Base-by-base conservation (phyloP, 2,329 filamentous ascomycete species). In the Scytalidium lignicola region DNA sequence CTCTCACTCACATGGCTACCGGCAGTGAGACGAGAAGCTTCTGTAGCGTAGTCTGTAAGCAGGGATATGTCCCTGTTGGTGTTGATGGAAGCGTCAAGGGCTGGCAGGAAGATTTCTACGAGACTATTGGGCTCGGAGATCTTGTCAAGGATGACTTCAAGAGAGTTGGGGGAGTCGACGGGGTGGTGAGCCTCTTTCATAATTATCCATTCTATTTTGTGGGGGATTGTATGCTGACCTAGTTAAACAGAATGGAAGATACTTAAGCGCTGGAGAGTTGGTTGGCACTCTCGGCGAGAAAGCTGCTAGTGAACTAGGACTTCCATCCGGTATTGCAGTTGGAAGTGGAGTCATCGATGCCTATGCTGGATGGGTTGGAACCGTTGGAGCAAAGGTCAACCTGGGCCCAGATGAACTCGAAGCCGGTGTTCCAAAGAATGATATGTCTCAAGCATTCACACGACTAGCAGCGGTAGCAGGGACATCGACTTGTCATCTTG, bases 341-440 rank as follows among this genome's bases (percentile, higher is more conserved):
- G 93, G 93, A 47, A 95, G 90, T 63, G 91, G 91, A 67, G 93
- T 99, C 55, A 99, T 99, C 63, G 93, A 99, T 67, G 93, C 93
- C 17, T 99, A 99, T 63, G 93, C 93, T 51, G 93, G 93, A 55
- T 99, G 93, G 93, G 93, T 99, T 58, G 93, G 93, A 53, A 97
- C 93, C 1, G 93, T 99, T n/a, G 93, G 93, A 51, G 92, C 93
- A 52, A 96, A 96, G 69, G 89, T 96, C 59, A 80, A 90, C 57
- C 79, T 95, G 15, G 76, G 78, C 39, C 71, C 76, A 50, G 81
- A 86, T 49, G 78, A 86, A 43, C 76, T 92, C 37, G 84, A 86
- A 64, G 74, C 80, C 51, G 78, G 78, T 29, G 75, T 78, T 3
- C 78, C 87, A 1, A 83, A 86, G 63, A 95, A 95, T 69, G 90